These are phyloP conservation scores for Silene vulgaris DNA, from an alignment of 179 eudicot genomes.

Conservation along the genomic window DNA sequence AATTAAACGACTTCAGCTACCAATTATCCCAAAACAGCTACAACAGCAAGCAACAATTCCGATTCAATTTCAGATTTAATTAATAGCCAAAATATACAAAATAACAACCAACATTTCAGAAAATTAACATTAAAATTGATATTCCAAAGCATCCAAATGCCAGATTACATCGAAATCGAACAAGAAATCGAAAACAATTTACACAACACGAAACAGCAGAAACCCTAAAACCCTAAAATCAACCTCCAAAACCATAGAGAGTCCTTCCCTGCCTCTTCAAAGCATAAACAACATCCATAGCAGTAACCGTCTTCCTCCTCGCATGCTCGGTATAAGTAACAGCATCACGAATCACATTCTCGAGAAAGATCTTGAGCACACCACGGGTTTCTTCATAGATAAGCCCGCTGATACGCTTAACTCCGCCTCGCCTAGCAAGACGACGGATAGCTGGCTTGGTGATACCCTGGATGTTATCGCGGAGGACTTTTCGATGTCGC, in stretches of 20 bases:
- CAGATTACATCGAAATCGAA: background rate
- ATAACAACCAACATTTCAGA: too few species aligned
- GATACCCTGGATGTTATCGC: conserved; percentile 40
- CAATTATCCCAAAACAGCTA: too few species aligned
- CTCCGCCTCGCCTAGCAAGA: conserved; percentile 34
- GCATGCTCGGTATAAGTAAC: conserved; percentile 41
- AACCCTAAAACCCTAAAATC: conserved; percentile 13
- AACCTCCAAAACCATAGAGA: conserved; percentile 35
- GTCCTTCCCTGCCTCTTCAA: conserved; percentile 39
- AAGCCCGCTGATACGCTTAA: conserved; percentile 35
- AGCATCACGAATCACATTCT: conserved; percentile 37
- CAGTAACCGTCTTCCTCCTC: conserved; percentile 35
- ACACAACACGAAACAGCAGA: background rate
- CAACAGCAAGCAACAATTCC: too few species aligned
- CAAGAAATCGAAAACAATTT: background rate
- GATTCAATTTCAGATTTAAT: too few species aligned
- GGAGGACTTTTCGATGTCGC: conserved; percentile 32
- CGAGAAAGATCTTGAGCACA: conserved; percentile 34
- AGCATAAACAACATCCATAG: conserved; percentile 41
- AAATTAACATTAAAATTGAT: too few species aligned
- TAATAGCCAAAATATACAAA: too few species aligned
- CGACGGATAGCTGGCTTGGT: conserved; percentile 39
- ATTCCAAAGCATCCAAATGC: background rate
- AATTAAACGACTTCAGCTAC: too few species aligned
- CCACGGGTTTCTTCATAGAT: conserved; percentile 39